phyloP scores from a whole-genome alignment of 805 yeast genomes.

The Pichia scutulata region DNA sequence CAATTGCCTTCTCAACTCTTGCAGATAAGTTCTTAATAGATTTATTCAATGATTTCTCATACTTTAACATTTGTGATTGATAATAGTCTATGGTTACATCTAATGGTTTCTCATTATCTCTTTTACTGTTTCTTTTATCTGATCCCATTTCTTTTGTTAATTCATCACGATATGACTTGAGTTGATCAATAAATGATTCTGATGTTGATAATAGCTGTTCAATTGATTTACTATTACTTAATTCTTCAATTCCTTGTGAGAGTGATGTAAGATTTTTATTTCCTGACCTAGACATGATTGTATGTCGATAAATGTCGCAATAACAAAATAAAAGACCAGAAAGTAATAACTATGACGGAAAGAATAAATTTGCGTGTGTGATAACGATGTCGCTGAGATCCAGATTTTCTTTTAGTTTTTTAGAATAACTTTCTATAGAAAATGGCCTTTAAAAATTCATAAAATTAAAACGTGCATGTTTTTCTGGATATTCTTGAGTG shows the following conservation, averaged over 20 bases:
- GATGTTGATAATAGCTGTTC: constrained; percentile 37
- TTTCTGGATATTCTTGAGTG: too few relatives aligned
- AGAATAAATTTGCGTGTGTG: too few relatives aligned
- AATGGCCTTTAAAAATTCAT: too few relatives aligned
- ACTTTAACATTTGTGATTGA: constrained; percentile 6
- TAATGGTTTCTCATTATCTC: neutral
- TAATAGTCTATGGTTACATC: neutral
- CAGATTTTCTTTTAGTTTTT: too few relatives aligned
- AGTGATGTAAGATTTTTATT: neutral
- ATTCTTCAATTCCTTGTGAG: constrained; percentile 25
- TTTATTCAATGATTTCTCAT: constrained; percentile 11
- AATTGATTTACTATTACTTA: constrained; percentile 45
- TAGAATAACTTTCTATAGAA: too few relatives aligned
- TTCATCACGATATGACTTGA: neutral
- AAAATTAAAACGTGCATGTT: too few relatives aligned
- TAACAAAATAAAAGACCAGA: too few relatives aligned
- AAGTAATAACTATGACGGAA: too few relatives aligned
- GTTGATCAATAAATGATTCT: neutral
- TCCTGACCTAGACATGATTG: neutral
- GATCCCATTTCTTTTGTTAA: neutral
- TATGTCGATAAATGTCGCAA: too few relatives aligned
- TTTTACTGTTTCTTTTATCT: neutral
- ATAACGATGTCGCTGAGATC: too few relatives aligned
- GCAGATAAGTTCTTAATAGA: constrained; percentile 21
- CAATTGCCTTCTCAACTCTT: constrained; percentile 4